Percentiles rank a stretch among this genome's conserved stretches.
Conservation (phyloP, 2,329 filamentous ascomycete species). For the Aspergillus sp. region DNA sequence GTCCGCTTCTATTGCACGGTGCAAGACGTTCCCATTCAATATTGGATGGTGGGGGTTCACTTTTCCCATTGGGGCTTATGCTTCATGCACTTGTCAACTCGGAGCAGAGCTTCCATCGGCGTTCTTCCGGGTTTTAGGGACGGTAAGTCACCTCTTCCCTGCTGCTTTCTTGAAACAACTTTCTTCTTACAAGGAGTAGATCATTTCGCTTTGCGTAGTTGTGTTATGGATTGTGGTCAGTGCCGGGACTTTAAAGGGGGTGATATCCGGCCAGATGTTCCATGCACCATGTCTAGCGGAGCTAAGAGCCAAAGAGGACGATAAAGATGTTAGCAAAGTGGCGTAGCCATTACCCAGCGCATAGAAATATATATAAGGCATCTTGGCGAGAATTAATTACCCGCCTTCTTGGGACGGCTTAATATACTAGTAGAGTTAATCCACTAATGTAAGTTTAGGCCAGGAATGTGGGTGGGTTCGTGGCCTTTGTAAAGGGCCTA, state of each 20-base stretch:
- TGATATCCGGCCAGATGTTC: conserved; percentile 52
- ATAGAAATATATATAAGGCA: background rate
- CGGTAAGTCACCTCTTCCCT: conserved; percentile 29
- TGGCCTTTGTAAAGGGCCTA: background rate
- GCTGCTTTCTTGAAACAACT: background rate
- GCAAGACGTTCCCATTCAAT: conserved; percentile 56
- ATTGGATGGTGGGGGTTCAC: conserved; percentile 65
- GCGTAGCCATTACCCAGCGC: conserved; percentile 14
- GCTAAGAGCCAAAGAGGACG: conserved; percentile 22
- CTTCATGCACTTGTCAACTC: conserved; percentile 44
- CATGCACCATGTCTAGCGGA: conserved; percentile 55
- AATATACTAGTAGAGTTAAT: background rate
- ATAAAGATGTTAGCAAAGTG: conserved; percentile 16
- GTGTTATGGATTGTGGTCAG: conserved; percentile 58
- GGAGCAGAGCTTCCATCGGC: conserved; percentile 53
- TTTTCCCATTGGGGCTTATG: conserved; percentile 60
- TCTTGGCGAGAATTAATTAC: background rate
- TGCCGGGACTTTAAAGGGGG: conserved; percentile 49
- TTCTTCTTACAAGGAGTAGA: conserved; percentile 24
- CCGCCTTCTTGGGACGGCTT: background rate
- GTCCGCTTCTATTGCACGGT: conserved; percentile 33
- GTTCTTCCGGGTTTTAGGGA: conserved; percentile 59
- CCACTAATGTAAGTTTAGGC: conserved; percentile 3
- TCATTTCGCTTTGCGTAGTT: conserved; percentile 53
- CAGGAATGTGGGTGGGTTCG: background rate